Conservation (phyloP, 2,329 filamentous ascomycete genomes). For the Apiospora malaysiana region DNA sequence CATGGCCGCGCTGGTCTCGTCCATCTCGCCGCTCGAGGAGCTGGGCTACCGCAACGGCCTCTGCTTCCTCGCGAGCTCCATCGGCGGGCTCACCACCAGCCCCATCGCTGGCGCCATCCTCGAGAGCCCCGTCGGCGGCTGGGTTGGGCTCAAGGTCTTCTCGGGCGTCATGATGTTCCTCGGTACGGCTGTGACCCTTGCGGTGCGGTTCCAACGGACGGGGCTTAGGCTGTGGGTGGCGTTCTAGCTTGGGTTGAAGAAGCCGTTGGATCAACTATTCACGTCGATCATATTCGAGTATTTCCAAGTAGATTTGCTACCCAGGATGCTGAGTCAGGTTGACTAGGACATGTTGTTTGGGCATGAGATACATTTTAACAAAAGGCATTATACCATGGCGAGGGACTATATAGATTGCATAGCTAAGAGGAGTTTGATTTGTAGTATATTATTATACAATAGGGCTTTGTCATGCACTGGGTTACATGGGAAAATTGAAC, state of each 20-base stretch:
- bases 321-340: not conserved
- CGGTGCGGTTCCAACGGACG: slow-evolving; percentile 11
- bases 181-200: slow-evolving; percentile 19
- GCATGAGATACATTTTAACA: no score
- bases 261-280: no score
- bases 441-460: no score
- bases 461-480: no score
- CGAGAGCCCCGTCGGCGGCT: slow-evolving; percentile 15
- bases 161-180: slow-evolving; percentile 23
- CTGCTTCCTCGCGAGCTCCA: slow-evolving; percentile 55
- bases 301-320: no score
- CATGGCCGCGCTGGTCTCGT: slow-evolving; percentile 34
- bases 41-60: slow-evolving; percentile 60
- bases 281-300: no score
- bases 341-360: no score
- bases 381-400: no score
- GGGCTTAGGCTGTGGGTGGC: slow-evolving; percentile 21
- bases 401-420: no score
- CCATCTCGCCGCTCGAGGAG: slow-evolving; percentile 57
- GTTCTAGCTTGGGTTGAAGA: slow-evolving; percentile 12
- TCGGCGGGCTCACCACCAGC: slow-evolving; percentile 56
- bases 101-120: slow-evolving; percentile 52
- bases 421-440: no score
- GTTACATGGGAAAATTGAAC: no score
- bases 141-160: slow-evolving; percentile 24